A percentile compares a stretch with the other conserved stretches of the same genome.
phyloP scores from a whole-genome alignment of 2,329 filamentous ascomycete genomes.

The Macroventuria anomochaeta region DNA sequence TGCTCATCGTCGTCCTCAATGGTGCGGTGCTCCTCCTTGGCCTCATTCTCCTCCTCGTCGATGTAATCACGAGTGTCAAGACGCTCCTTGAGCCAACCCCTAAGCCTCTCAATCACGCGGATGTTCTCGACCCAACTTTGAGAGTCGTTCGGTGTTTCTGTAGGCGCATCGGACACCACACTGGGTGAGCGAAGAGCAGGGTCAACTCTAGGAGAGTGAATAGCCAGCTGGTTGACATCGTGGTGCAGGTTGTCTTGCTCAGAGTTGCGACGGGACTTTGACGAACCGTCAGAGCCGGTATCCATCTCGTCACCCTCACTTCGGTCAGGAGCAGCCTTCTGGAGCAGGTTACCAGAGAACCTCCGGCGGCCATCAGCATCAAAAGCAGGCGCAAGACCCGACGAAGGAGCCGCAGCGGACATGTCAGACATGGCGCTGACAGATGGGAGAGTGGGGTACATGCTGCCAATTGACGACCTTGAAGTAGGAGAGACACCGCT shows the following conservation, averaged over 20 bases:
- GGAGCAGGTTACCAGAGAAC: slow-evolving; percentile 67
- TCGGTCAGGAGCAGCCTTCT: slow-evolving; percentile 52
- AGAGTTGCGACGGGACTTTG: slow-evolving; percentile 43
- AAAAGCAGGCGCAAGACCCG: slow-evolving; percentile 71
- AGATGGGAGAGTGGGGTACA: slow-evolving; percentile 78
- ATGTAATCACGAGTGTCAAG: slow-evolving; percentile 60
- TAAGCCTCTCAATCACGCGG: slow-evolving; percentile 66
- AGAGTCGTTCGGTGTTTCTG: slow-evolving; percentile 41
- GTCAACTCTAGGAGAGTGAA: slow-evolving; percentile 51
- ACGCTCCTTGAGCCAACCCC: slow-evolving; percentile 63
- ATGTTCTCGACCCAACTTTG: slow-evolving; percentile 67
- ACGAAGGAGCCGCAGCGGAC: slow-evolving; percentile 67
- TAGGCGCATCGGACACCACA: slow-evolving; percentile 44
- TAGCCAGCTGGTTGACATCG: slow-evolving; percentile 48
- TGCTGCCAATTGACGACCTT: slow-evolving; percentile 61
- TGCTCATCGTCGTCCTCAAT: slow-evolving; percentile 50
- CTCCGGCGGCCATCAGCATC: slow-evolving; percentile 66
- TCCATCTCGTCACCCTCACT: slow-evolving; percentile 49
- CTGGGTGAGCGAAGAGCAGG: slow-evolving; percentile 50
- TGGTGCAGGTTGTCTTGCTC: slow-evolving; percentile 47
- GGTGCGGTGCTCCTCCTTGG: slow-evolving; percentile 35
- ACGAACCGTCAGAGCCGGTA: slow-evolving; percentile 47
- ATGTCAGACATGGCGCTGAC: slow-evolving; percentile 70
- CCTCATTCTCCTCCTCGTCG: slow-evolving; percentile 42
- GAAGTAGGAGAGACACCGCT: slow-evolving; percentile 71